phyloP scores from a whole-genome alignment of 2,329 filamentous ascomycete genomes.

The Lachnellula cervina region DNA sequence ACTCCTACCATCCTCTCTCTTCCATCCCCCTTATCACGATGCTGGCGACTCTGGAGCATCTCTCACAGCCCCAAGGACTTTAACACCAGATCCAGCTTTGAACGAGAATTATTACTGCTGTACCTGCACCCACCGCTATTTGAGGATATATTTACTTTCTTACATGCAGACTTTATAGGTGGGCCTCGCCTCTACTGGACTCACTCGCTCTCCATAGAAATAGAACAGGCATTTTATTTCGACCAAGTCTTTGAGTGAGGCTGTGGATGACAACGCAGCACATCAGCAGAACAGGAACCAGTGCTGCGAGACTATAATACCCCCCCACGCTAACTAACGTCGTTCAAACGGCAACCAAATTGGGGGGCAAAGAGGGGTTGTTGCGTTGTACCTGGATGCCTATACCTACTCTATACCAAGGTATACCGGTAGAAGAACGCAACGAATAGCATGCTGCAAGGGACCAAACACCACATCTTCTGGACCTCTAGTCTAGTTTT shows the following conservation, averaged over 20 bases:
- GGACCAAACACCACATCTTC: neutral
- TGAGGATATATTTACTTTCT: conserved; percentile 6
- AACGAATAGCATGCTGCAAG: conserved; percentile 1
- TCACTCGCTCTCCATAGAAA: neutral
- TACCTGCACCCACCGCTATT: neutral
- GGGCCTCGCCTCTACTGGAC: neutral
- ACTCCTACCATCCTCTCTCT: too few relatives aligned
- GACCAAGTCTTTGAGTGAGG: conserved; percentile 4
- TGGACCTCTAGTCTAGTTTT: neutral
- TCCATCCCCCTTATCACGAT: too few relatives aligned
- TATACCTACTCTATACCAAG: neutral
- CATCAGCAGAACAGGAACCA: neutral
- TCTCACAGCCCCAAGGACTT: too few relatives aligned
- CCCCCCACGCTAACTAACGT: neutral
- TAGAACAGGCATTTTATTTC: neutral
- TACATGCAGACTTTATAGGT: conserved; percentile 5
- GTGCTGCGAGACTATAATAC: conserved; percentile 2
- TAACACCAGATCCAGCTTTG: too few relatives aligned
- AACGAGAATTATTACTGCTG: neutral
- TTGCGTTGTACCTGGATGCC: conserved; percentile 6
- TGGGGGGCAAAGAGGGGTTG: neutral
- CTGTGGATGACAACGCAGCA: conserved; percentile 12
- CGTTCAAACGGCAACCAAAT: neutral
- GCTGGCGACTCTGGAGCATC: too few relatives aligned
- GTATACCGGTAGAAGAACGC: neutral